Base-by-base conservation (phyloP, 208 protist species). In the Leishmania tropica region DNA sequence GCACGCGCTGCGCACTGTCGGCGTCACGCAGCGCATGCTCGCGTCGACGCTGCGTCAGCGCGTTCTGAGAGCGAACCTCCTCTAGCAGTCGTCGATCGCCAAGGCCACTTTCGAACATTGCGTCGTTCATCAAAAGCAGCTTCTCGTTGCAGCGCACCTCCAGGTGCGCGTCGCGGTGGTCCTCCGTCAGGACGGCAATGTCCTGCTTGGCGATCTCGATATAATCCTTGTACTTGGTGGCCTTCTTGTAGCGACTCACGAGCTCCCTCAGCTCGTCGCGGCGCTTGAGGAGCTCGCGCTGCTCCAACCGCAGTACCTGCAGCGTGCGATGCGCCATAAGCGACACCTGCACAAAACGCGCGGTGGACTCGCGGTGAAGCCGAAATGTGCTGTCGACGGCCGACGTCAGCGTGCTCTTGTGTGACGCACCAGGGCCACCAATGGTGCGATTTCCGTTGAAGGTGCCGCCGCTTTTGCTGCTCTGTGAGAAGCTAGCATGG, bases 131-230 rank as follows among this genome's bases (percentile, higher is more conserved):
- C 15, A 95, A 35, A 31, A 96, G 84, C 37, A 95, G 84, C 81
- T 92, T 93, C 72, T 96, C 93, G 79, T 96, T 96, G 79, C 88
- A 92, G 62, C 91, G 90, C 76, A 96, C 87, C 74, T 90, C 86
- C 3, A 94, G 86, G 73, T 86, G 84, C 7, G 93, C 83, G 60
- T 89, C 87, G 47, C 91, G 89, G 76, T 93, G 83, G 73, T 95
- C 90, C 53, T 93, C 87, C 10, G 47, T 84, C 60, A 93, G 85
- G 47, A 75, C 76, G 21, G 78, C 71, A 58, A 96, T 93, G 76
- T 96, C 90, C 67, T 84, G 45, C 76, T 91, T 92, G 40, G 83
- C 85, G 24, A 80, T 76, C 68, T 91, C 85, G 24, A 94, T 88
- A 47, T 93, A 73, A 28, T 86, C 58, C 64, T 82, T 75, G 81